Evolutionary conservation across 1,284 basidiomycete species (phyloP).

Genomic region (Xerocomus nothofagi): DNA sequence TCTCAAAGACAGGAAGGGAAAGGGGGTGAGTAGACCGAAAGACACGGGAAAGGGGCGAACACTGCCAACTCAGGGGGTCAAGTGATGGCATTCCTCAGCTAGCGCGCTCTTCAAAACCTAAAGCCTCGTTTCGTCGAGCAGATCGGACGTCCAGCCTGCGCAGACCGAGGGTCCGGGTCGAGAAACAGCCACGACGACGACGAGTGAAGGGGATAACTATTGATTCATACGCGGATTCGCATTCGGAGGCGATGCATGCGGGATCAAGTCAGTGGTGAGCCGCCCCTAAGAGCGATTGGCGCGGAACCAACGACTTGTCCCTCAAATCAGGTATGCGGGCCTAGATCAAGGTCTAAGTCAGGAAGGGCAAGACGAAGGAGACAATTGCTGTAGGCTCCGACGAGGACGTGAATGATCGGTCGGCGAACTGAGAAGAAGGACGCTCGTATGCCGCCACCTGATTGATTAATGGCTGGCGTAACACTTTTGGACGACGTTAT

Average conservation of each 20-base stretch:
- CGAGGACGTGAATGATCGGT: constrained; percentile 18
- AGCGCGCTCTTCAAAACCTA: background rate
- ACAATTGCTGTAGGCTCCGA: constrained; percentile 3
- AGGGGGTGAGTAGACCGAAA: background rate
- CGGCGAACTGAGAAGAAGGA: constrained; percentile 14
- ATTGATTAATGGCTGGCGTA: constrained; percentile 63
- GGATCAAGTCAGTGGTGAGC: constrained; percentile 10
- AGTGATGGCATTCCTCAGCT: background rate
- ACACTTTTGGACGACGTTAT: constrained; percentile 50
- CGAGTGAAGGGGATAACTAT: background rate
- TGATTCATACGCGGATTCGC: constrained; percentile 3
- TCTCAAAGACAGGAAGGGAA: background rate
- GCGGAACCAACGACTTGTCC: constrained; percentile 17
- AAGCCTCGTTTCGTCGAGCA: background rate
- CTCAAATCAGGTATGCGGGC: constrained; percentile 34
- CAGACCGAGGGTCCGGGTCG: background rate
- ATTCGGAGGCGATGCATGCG: background rate
- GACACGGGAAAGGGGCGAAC: background rate
- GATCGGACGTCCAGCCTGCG: background rate
- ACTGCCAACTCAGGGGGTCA: background rate
- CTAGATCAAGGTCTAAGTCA: constrained; percentile 20
- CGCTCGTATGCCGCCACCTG: constrained; percentile 29
- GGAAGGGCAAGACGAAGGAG: constrained; percentile 27
- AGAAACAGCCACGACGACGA: background rate
- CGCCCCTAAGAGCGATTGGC: constrained; percentile 13